These are phyloP conservation scores for Schizothecium vesticola DNA, from an alignment of 495 filamentous ascomycete species.

Conservation along the genomic window DNA sequence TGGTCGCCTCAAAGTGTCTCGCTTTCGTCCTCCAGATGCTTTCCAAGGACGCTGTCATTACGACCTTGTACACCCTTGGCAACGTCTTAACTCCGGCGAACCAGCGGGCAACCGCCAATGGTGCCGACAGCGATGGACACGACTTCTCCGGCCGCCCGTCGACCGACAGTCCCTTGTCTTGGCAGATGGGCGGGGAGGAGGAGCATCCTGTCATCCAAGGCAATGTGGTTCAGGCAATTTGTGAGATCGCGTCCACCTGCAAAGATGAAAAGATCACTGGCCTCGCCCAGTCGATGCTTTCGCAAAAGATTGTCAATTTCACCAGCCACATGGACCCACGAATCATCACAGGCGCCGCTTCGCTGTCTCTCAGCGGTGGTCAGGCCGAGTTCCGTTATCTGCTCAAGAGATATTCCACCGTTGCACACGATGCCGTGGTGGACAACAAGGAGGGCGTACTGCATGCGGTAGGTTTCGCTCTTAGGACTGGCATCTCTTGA, in stretches of 20 bases:
- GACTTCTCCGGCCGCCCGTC: conserved; percentile 53
- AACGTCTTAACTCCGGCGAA: conserved; percentile 75
- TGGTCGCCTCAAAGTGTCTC: conserved; percentile 73
- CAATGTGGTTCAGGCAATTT: conserved; percentile 83
- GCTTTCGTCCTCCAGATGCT: conserved; percentile 71
- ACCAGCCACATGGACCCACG: conserved; percentile 68
- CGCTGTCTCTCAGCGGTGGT: conserved; percentile 68
- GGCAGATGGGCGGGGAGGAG: conserved; percentile 65
- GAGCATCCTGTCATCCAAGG: conserved; percentile 65
- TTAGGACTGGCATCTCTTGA: conserved; percentile 18
- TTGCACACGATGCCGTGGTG: conserved; percentile 64
- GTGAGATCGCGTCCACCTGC: conserved; percentile 72
- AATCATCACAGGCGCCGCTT: conserved; percentile 76
- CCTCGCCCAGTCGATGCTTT: conserved; percentile 88
- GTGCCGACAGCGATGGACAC: conserved; percentile 30
- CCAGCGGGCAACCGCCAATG: conserved; percentile 38
- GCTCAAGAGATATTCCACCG: conserved; percentile 71
- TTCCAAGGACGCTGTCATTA: conserved; percentile 89
- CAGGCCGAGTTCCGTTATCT: conserved; percentile 75
- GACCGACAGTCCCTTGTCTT: conserved; percentile 71
- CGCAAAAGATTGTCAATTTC: conserved; percentile 86
- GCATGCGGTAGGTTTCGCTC: conserved; percentile 52
- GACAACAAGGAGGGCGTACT: conserved; percentile 56
- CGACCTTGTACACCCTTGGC: conserved; percentile 87
- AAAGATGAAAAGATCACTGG: conserved; percentile 89